Percentiles rank a stretch among this genome's conserved stretches.
Conservation (phyloP, 257 asterid species). For the Catharanthus roseus region DNA sequence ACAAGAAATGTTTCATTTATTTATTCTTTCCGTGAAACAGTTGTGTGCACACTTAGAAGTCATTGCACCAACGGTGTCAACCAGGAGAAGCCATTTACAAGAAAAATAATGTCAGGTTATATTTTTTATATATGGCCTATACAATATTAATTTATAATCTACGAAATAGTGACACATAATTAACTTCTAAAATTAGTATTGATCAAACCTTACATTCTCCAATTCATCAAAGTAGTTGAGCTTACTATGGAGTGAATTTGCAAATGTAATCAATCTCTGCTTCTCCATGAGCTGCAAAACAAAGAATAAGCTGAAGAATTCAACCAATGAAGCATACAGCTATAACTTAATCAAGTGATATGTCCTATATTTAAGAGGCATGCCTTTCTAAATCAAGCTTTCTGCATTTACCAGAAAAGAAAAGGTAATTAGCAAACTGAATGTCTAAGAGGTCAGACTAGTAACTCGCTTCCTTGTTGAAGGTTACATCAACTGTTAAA, state of each 20-base stretch:
- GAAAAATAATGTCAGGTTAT: background rate
- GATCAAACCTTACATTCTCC: constrained; percentile 89
- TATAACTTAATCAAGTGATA: background rate
- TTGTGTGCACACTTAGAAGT: background rate
- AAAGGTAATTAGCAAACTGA: background rate
- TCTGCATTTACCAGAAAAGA: background rate
- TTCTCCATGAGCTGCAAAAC: constrained; percentile 87
- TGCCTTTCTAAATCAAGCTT: background rate
- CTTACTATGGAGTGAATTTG: constrained; percentile 93
- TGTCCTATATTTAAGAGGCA: background rate
- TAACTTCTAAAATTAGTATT: constrained; percentile 23
- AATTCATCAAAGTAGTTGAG: constrained; percentile 96
- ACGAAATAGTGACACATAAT: constrained; percentile 15
- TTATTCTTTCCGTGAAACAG: background rate
- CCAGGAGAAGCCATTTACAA: background rate
- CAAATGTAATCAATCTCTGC: constrained; percentile 85
- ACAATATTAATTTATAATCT: constrained; percentile 10
- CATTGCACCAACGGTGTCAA: background rate
- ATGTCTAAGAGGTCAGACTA: background rate
- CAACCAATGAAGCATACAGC: constrained; percentile 7
- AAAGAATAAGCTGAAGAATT: constrained; percentile 22
- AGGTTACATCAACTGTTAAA: background rate
- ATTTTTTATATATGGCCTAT: background rate
- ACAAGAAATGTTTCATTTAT: too few species aligned
- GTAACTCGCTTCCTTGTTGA: background rate